phyloP scores from a whole-genome alignment of 2,329 filamentous ascomycete genomes.

The Pseudogymnoascus sp. region DNA sequence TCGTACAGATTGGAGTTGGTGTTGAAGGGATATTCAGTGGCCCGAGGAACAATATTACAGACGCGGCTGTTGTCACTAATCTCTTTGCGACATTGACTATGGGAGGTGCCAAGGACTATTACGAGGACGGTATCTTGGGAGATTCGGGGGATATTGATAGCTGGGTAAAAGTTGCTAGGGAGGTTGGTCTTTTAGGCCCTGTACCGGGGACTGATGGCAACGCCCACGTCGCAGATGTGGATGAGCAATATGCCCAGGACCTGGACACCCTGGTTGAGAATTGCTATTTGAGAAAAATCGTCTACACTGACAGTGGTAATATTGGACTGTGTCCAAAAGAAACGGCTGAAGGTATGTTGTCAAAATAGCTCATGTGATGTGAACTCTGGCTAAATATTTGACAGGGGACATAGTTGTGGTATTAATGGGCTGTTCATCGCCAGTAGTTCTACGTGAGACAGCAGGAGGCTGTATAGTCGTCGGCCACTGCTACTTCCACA shows the following conservation, averaged over 20 bases:
- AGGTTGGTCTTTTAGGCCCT: not conserved
- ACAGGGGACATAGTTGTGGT: not conserved
- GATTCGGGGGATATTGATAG: not conserved
- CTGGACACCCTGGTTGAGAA: not conserved
- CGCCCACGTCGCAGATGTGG: not conserved
- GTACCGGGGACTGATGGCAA: not conserved
- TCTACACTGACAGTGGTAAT: not conserved
- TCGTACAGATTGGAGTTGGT: not conserved
- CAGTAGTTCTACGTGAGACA: not conserved
- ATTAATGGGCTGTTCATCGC: not conserved
- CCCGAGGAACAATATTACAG: not conserved
- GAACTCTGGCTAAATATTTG: not conserved
- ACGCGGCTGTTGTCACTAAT: not conserved
- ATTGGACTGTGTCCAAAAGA: not conserved
- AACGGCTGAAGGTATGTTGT: not conserved
- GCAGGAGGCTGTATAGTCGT: not conserved
- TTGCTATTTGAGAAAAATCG: not conserved
- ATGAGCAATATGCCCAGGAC: not conserved
- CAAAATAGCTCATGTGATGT: not conserved
- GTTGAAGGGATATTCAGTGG: not conserved
- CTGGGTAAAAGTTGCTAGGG: not conserved
- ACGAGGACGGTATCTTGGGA: not conserved
- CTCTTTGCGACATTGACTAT: not conserved
- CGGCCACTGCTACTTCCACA: not conserved
- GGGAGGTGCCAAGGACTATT: not conserved